A percentile compares a stretch with the other conserved stretches of the same genome.
Conservation (phyloP, 75 land plant species). For the Larix kaempferi region DNA sequence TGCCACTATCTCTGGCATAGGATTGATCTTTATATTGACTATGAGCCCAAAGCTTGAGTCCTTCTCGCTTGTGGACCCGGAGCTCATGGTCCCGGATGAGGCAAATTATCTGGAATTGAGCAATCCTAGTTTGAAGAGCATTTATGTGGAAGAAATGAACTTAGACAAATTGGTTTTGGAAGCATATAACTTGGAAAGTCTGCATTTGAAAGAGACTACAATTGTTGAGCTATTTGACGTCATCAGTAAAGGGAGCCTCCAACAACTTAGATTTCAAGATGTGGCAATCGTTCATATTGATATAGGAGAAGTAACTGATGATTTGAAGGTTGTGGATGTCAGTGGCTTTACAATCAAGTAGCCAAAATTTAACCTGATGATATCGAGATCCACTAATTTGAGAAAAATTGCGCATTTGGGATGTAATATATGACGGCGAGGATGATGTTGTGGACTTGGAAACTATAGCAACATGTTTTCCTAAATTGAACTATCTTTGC, state of each 20-base stretch:
- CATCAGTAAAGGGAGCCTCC: conserved; percentile 50
- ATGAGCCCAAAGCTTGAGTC: conserved; percentile 67
- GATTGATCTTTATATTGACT: conserved; percentile 60
- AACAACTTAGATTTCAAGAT: conserved; percentile 63
- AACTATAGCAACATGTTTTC: conserved; percentile 59
- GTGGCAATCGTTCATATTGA: conserved; percentile 60
- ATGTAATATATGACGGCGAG: conserved; percentile 58
- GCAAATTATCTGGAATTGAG: conserved; percentile 55
- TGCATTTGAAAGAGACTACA: conserved; percentile 56
- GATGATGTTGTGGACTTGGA: conserved; percentile 66
- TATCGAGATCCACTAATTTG: conserved; percentile 52
- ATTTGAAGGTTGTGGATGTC: conserved; percentile 64
- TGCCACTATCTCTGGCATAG: conserved; percentile 67
- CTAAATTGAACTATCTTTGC: conserved; percentile 50
- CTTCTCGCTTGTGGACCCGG: conserved; percentile 46
- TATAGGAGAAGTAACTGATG: conserved; percentile 60
- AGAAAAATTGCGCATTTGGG: conserved; percentile 64
- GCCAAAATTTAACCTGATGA: conserved; percentile 71
- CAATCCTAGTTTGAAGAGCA: conserved; percentile 43
- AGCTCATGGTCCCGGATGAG: conserved; percentile 53
- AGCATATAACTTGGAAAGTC: conserved; percentile 61
- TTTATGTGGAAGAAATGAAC: conserved; percentile 55
- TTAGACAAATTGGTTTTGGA: conserved; percentile 66
- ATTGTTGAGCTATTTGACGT: conserved; percentile 75
- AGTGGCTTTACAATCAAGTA: conserved; percentile 69